A percentile compares a stretch with the other conserved stretches of the same genome.
phyloP scores from a whole-genome alignment of 352 stramenopile species.

The Peronospora farinosa region DNA sequence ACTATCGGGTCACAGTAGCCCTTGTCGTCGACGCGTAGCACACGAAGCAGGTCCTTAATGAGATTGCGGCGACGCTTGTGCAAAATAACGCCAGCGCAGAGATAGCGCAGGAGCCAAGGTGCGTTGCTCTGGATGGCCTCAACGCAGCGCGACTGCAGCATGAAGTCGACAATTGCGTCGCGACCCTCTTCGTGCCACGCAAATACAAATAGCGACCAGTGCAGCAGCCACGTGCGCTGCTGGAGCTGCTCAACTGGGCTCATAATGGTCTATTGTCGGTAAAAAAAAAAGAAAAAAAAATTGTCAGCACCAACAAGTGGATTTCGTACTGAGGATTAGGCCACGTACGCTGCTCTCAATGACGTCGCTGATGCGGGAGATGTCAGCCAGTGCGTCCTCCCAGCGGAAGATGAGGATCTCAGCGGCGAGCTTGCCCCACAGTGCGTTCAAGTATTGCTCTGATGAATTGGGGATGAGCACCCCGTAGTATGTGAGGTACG shows the following conservation, averaged over 20 bases:
- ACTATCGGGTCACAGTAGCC: conserved; percentile 77
- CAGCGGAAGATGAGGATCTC: conserved; percentile 96
- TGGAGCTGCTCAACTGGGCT: conserved; percentile 91
- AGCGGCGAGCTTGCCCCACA: conserved; percentile 94
- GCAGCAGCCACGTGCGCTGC: conserved; percentile 96
- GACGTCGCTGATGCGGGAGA: conserved; percentile 90
- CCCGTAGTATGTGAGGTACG: conserved; percentile 87
- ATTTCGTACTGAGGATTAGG: background rate
- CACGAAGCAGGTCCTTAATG: conserved; percentile 93
- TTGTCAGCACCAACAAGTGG: background rate
- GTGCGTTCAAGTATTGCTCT: conserved; percentile 83
- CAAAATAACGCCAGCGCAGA: conserved; percentile 95
- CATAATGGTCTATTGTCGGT: conserved; percentile 43
- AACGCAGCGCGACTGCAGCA: conserved; percentile 88
- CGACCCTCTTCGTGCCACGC: conserved; percentile 89
- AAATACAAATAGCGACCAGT: conserved; percentile 97
- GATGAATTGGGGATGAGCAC: conserved; percentile 82
- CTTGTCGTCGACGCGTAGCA: conserved; percentile 90
- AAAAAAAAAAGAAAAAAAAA: conserved; percentile 7
- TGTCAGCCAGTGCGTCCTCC: conserved; percentile 91
- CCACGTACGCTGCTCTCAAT: conserved; percentile 89
- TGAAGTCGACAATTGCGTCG: conserved; percentile 96
- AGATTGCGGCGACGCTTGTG: conserved; percentile 92
- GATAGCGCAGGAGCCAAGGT: conserved; percentile 95
- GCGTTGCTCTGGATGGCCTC: conserved; percentile 98